Conservation (phyloP, 2,329 filamentous ascomycete species). For the Hymenoscyphus repandus region DNA sequence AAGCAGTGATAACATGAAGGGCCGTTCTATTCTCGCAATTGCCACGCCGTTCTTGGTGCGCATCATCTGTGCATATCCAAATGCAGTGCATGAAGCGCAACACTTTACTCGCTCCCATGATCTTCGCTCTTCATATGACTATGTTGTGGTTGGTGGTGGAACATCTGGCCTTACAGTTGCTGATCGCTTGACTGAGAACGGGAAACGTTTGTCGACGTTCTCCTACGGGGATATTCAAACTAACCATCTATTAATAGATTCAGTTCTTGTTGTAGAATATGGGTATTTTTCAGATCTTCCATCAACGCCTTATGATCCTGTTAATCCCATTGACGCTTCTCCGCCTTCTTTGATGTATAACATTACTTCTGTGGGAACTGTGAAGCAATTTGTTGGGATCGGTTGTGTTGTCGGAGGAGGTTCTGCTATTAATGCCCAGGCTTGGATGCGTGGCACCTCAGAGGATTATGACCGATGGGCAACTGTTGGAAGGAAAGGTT, state of each 20-base stretch:
- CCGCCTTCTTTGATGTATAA: not conserved
- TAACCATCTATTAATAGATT: not conserved
- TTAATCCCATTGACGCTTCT: not conserved
- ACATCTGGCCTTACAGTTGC: conserved; percentile 38
- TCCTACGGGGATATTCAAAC: not conserved
- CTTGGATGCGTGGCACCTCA: conserved; percentile 33
- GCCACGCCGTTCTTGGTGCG: not conserved
- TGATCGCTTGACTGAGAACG: conserved; percentile 34
- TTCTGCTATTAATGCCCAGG: conserved; percentile 36
- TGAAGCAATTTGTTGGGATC: not conserved
- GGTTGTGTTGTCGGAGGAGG: conserved; percentile 32
- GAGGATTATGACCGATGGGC: conserved; percentile 41
- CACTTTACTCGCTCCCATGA: conserved; percentile 1
- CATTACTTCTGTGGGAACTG: not conserved
- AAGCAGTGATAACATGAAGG: no score
- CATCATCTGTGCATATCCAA: not conserved
- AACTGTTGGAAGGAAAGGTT: conserved; percentile 38
- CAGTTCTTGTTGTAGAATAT: conserved; percentile 1
- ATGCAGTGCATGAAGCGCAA: not conserved
- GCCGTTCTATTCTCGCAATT: not conserved
- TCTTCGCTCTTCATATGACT: conserved; percentile 28
- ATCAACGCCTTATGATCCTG: not conserved
- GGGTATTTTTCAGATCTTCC: not conserved
- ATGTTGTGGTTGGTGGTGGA: conserved; percentile 38
- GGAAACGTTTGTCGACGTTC: not conserved